These are phyloP conservation scores for Omphalotus guepiniiformis DNA, from an alignment of 768 basidiomycete genomes.

Conservation along the genomic window DNA sequence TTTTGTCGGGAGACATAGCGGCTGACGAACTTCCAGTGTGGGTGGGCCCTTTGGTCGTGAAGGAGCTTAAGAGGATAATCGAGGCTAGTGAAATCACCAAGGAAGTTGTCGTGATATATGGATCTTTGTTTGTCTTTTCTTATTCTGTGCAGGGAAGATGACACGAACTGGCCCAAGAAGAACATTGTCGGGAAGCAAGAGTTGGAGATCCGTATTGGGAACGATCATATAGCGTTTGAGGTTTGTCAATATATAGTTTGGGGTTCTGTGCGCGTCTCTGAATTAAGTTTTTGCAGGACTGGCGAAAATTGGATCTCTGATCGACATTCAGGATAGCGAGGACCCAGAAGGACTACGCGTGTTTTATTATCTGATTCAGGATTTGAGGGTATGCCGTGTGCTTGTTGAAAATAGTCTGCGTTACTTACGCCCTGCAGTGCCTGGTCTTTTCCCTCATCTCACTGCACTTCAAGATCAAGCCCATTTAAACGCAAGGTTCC, in stretches of 20 bases:
- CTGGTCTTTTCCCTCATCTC: slow-evolving; percentile 97
- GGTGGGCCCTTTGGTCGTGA: slow-evolving; percentile 87
- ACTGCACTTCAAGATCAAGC: slow-evolving; percentile 99
- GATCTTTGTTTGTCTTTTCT: not conserved
- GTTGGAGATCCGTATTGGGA: slow-evolving; percentile 90
- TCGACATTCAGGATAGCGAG: slow-evolving; percentile 95
- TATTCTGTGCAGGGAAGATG: slow-evolving; percentile 76
- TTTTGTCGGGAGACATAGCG: too few species aligned
- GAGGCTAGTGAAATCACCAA: slow-evolving; percentile 93
- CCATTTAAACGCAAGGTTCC: too few species aligned
- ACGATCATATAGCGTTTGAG: slow-evolving; percentile 96
- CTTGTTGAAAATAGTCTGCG: not conserved
- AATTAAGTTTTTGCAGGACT: slow-evolving; percentile 55
- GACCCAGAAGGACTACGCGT: slow-evolving; percentile 97
- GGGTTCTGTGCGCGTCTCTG: not conserved
- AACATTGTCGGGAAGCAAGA: slow-evolving; percentile 99
- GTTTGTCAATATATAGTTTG: slow-evolving; percentile 36
- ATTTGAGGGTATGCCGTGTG: slow-evolving; percentile 69
- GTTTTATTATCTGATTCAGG: slow-evolving; percentile 98
- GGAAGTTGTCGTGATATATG: slow-evolving; percentile 37
- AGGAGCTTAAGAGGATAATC: slow-evolving; percentile 92
- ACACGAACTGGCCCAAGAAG: slow-evolving; percentile 98
- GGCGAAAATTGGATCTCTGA: slow-evolving; percentile 94
- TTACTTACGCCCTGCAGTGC: slow-evolving; percentile 54
- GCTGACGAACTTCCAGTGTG: slow-evolving; percentile 69